These are phyloP conservation scores for Nicotiana knightiana DNA, from an alignment of 257 asterid genomes.

Conservation along the genomic window DNA sequence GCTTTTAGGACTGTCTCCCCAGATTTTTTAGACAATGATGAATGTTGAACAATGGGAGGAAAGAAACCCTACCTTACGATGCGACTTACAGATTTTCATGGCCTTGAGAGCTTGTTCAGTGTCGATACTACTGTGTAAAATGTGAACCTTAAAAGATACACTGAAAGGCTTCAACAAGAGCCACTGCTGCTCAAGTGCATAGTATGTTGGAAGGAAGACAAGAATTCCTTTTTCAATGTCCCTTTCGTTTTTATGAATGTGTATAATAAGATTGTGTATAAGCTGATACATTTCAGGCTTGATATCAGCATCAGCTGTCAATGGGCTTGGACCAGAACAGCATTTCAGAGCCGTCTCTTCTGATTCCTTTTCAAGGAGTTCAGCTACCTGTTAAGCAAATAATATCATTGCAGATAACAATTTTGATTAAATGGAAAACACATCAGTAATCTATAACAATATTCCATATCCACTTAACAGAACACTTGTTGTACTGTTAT, in stretches of 20 bases:
- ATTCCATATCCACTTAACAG: not conserved
- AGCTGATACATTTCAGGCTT: constrained; percentile 65
- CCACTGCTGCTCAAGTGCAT: constrained; percentile 91
- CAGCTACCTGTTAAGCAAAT: constrained; percentile 43
- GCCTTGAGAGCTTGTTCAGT: constrained; percentile 82
- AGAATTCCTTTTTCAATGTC: constrained; percentile 96
- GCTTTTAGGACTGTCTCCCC: not conserved
- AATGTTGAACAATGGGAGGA: not conserved
- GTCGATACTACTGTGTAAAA: constrained; percentile 82
- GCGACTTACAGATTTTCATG: constrained; percentile 79
- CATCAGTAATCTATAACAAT: not conserved
- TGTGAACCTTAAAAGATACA: constrained; percentile 70
- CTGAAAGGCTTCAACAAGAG: constrained; percentile 59
- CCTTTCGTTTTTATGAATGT: constrained; percentile 78
- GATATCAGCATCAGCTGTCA: constrained; percentile 49
- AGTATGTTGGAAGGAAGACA: constrained; percentile 88
- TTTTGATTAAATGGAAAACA: not conserved
- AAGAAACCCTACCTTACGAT: constrained; percentile 60
- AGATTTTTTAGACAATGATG: not conserved
- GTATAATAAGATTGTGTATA: constrained; percentile 70
- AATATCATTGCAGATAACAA: not conserved
- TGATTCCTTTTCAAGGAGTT: constrained; percentile 55
- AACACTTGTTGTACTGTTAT: not conserved
- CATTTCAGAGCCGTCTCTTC: constrained; percentile 49
- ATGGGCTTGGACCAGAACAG: constrained; percentile 77